A percentile compares a stretch with the other conserved stretches of the same genome.
phyloP scores from a whole-genome alignment of 108 stramenopile species.

The Nannochloropsis salina region DNA sequence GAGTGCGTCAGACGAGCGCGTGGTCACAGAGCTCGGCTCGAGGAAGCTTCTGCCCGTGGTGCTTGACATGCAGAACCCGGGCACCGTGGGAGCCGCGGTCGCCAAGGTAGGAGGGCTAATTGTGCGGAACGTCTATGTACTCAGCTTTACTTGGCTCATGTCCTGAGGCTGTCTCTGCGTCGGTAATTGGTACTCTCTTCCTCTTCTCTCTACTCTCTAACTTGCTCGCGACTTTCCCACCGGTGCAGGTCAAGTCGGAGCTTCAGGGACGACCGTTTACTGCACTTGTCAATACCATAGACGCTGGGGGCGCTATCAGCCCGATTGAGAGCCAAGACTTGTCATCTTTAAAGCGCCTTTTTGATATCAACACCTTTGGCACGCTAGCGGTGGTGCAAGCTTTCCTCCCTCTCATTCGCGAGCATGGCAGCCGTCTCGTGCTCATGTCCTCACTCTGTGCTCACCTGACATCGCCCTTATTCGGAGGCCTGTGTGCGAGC shows the following conservation, averaged over 20 bases:
- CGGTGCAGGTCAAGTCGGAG: neutral
- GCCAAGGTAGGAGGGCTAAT: neutral
- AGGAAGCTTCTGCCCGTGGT: neutral
- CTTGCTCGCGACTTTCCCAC: neutral
- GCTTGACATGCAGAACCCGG: neutral
- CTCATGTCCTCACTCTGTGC: neutral
- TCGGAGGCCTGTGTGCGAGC: neutral
- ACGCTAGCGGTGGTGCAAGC: neutral
- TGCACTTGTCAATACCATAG: constrained; percentile 8
- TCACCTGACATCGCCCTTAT: neutral
- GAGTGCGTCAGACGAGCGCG: neutral
- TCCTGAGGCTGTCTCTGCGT: too few species aligned
- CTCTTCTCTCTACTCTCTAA: neutral
- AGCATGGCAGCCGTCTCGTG: neutral
- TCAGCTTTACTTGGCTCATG: too few species aligned
- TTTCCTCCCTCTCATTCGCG: neutral
- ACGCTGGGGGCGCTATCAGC: neutral
- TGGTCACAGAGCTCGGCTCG: neutral
- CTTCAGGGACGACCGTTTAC: neutral
- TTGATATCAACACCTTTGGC: neutral
- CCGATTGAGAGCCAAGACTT: constrained; percentile 6
- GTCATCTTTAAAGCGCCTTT: neutral
- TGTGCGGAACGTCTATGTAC: too few species aligned
- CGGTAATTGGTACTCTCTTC: neutral
- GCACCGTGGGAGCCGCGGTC: neutral